Evolutionary conservation across 2,329 filamentous ascomycete species (phyloP), one percentile per base, ranked within the genome.

Genomic region (Hypoxylon sp.): DNA sequence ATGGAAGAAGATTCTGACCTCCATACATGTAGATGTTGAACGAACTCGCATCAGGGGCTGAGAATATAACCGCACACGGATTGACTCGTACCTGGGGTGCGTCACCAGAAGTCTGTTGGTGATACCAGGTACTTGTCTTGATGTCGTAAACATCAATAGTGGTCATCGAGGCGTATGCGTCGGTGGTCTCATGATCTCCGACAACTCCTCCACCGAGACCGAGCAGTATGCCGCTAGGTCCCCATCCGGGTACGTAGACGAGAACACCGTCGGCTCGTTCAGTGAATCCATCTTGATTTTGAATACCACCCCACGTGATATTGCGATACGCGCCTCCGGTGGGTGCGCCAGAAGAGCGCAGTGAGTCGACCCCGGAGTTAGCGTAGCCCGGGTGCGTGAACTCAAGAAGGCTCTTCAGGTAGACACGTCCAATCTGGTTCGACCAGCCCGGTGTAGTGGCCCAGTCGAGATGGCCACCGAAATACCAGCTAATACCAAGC

Each of bases 21-120:
- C 91, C 92, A 75, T 91, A 94, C 81, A 94, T 86, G 80, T 94
- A 93, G 49, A 95, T 85, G 75, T 94, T 92, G 76, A 93, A 92
- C 30, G 89, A 92, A 17, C 89, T 91, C 7, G 91, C 91, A 75
- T 93, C 91, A 6, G 91, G 86, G 10, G 90, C 90, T 14, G 89
- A 88, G 46, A 89, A 90, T 17, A 92, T 87, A 0, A 90, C 89
- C 10, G 91, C 89, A 74, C 91, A 93, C 0, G 90, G 90, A 75
- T 93, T 92, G 22, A 93, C 91, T 20, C 91, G 86, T 57, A 91
- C 89, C 0, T 85, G 81, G 0, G 91, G 90, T 3, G 84, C 85
- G 2, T 83, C 79, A 1, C 91, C 91, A 1, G 85, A 87, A 0
- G 91, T 93, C 22, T 88, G 82, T 80, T 94, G 92, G 74, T 91